phyloP scores from a whole-genome alignment of 129 eudicot species.

The Chrysanthemum makinoi region DNA sequence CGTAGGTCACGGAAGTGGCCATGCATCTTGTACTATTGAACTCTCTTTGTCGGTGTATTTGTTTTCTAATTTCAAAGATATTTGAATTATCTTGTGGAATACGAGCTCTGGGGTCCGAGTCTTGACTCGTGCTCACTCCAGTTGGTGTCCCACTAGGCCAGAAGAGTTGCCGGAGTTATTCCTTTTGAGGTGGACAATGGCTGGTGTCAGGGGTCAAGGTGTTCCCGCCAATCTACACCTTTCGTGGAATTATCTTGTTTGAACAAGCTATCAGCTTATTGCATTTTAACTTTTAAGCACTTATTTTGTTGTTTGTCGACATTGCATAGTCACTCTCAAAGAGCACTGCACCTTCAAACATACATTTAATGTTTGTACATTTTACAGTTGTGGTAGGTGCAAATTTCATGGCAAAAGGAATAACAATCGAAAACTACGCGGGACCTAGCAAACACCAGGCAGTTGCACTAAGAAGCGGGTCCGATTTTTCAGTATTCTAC shows the following conservation, averaged over 20 bases:
- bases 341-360: not conserved
- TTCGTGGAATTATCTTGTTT: constrained; percentile 8
- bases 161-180: no score
- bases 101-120: no score
- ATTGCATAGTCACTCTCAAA: no score
- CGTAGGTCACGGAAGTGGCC: constrained; percentile 36
- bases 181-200: no score
- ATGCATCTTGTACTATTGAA: constrained; percentile 21
- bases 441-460: constrained; percentile 86
- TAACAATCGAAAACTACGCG: constrained; percentile 75
- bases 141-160: no score
- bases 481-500: constrained; percentile 79
- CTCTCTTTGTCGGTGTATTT: constrained; percentile 29
- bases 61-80: constrained; percentile 2
- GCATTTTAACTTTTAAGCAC: no score
- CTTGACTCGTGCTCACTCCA: no score
- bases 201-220: no score
- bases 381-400: constrained; percentile 60
- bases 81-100: no score
- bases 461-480: constrained; percentile 62
- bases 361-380: not conserved
- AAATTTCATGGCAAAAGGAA: constrained; percentile 75
- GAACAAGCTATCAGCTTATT: constrained; percentile 5
- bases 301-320: no score
- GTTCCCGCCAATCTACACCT: no score